phyloP scores from a whole-genome alignment of 257 asterid species.

The Marsdenia floribunda region DNA sequence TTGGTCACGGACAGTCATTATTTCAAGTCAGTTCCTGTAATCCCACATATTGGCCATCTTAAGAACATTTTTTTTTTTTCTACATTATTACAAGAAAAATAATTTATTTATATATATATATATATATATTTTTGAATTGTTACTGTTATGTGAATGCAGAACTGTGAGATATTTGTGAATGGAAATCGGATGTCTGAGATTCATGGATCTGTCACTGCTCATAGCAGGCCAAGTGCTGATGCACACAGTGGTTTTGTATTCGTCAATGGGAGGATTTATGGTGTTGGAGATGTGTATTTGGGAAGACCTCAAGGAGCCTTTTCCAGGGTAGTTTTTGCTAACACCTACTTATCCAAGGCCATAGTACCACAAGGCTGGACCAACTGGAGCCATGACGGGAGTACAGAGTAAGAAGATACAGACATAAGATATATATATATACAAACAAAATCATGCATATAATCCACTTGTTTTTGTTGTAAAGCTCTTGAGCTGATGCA shows the following conservation, averaged over 20 bases:
- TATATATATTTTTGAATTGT: too few relatives aligned
- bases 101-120: too few relatives aligned
- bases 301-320: constrained; percentile 70
- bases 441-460: not conserved
- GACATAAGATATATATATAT: too few relatives aligned
- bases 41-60: not conserved
- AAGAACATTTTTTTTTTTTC: not conserved
- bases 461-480: not conserved
- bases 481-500: not conserved
- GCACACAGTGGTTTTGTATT: constrained; percentile 73
- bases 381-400: constrained; percentile 45
- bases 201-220: constrained; percentile 64
- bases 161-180: constrained; percentile 61
- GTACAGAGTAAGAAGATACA: constrained; percentile 40
- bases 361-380: constrained; percentile 72
- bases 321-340: constrained; percentile 65
- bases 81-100: not conserved
- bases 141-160: constrained; percentile 29
- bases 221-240: constrained; percentile 41
- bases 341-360: constrained; percentile 60
- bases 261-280: constrained; percentile 60
- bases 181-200: constrained; percentile 42
- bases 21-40: constrained; percentile 42
- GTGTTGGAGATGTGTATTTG: constrained; percentile 51
- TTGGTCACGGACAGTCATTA: constrained; percentile 64